Evolutionary conservation across 2,329 filamentous ascomycete species (phyloP).

Genomic region (Ophiostoma sp.): DNA sequence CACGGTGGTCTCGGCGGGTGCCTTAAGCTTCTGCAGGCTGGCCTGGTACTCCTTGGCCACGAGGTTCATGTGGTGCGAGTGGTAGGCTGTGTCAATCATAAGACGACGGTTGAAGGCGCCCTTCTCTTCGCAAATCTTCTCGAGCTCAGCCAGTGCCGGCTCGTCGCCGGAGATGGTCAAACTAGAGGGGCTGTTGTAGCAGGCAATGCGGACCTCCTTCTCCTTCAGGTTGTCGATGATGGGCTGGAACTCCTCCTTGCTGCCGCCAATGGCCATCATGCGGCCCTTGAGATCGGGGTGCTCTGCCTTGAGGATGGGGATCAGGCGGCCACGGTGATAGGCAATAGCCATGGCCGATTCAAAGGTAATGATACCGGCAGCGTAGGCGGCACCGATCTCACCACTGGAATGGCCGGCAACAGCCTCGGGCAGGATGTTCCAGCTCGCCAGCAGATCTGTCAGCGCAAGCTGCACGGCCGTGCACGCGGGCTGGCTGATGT

Average conservation of each 20-base stretch:
- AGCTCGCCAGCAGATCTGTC: slow-evolving; percentile 30
- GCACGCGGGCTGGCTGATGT: slow-evolving; percentile 47
- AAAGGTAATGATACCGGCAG: slow-evolving; percentile 34
- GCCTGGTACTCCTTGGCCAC: slow-evolving; percentile 35
- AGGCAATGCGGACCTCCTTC: slow-evolving; percentile 31
- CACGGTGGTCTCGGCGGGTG: slow-evolving; percentile 27
- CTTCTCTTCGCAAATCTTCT: slow-evolving; percentile 25
- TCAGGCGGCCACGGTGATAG: slow-evolving; percentile 38
- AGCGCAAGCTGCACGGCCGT: slow-evolving; percentile 49
- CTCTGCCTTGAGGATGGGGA: slow-evolving; percentile 28
- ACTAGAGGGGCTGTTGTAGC: slow-evolving; percentile 33
- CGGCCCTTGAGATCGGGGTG: slow-evolving; percentile 33
- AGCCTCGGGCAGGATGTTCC: slow-evolving; percentile 30
- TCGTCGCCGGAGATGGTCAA: slow-evolving; percentile 37
- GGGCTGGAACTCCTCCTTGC: slow-evolving; percentile 29
- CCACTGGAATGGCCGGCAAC: slow-evolving; percentile 42
- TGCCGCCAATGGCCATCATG: slow-evolving; percentile 36
- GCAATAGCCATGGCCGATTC: slow-evolving; percentile 38
- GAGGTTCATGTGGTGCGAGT: slow-evolving; percentile 44
- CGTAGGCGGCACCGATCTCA: slow-evolving; percentile 43
- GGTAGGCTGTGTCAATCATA: slow-evolving; percentile 43
- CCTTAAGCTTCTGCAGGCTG: slow-evolving; percentile 30
- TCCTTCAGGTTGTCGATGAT: slow-evolving; percentile 30
- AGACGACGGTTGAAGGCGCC: slow-evolving; percentile 36
- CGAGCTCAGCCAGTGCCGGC: slow-evolving; percentile 30